Conservation (phyloP, 371 early-diverging fungal species). For the Mucor racemosus region DNA sequence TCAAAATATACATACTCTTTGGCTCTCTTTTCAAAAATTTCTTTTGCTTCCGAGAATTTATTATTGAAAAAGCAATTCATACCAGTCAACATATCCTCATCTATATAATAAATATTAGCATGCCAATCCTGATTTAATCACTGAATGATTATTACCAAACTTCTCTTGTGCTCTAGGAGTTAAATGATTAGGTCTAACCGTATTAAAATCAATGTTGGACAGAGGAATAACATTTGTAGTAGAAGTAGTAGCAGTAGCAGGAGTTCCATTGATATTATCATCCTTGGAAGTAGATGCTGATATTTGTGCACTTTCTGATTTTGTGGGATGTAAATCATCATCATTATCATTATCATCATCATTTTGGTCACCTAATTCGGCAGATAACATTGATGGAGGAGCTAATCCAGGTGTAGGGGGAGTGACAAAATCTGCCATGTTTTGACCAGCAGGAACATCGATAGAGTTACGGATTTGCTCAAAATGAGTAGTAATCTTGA, state of each 20-base stretch:
- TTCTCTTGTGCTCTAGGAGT: conserved; percentile 47
- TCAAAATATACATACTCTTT: conserved; percentile 27
- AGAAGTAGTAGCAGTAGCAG: not conserved
- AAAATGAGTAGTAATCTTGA: conserved; percentile 17
- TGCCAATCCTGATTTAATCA: too few relatives aligned
- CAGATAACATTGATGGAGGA: conserved; percentile 19
- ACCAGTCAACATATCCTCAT: conserved; percentile 53
- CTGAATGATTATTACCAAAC: conserved; percentile 32
- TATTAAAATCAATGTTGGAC: conserved; percentile 25
- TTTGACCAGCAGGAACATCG: conserved; percentile 41
- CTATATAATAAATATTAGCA: too few relatives aligned
- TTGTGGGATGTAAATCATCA: conserved; percentile 4
- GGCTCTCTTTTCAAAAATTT: conserved; percentile 37
- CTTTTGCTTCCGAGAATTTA: conserved; percentile 54
- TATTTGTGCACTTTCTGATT: not conserved
- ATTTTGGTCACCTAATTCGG: not conserved
- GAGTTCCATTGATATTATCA: not conserved
- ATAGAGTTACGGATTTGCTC: conserved; percentile 25
- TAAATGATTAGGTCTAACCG: conserved; percentile 42
- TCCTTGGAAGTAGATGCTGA: not conserved
- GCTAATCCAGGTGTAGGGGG: conserved; percentile 49
- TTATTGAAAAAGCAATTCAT: conserved; percentile 61
- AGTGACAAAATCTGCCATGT: conserved; percentile 54
- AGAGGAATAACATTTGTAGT: conserved; percentile 13
- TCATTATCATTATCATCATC: conserved; percentile 17